These are phyloP conservation scores for Trichophyton equinum DNA, from an alignment of 2,329 filamentous ascomycete genomes.

Conservation along the genomic window DNA sequence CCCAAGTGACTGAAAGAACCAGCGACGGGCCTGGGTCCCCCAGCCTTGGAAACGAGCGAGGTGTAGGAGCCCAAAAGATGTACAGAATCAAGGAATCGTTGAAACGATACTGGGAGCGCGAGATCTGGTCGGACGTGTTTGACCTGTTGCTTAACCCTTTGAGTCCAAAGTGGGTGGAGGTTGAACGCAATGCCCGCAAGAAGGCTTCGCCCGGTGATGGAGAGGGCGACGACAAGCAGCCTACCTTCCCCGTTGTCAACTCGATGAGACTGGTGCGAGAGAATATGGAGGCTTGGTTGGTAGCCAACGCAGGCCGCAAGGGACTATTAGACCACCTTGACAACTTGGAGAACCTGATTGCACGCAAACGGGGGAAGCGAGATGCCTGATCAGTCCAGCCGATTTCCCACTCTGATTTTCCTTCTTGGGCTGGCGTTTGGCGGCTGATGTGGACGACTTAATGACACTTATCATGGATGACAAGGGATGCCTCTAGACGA, in stretches of 20 bases:
- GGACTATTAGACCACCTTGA: slow-evolving; percentile 44
- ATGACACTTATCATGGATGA: not conserved
- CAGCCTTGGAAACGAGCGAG: slow-evolving; percentile 11
- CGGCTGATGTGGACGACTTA: not conserved
- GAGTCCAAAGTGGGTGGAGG: slow-evolving; percentile 44
- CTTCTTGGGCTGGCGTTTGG: not conserved
- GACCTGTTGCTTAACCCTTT: slow-evolving; percentile 72
- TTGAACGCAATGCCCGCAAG: slow-evolving; percentile 36
- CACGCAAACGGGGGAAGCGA: slow-evolving; percentile 34
- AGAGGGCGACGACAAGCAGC: not conserved
- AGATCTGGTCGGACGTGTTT: slow-evolving; percentile 76
- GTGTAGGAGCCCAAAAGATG: slow-evolving; percentile 36
- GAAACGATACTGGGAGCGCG: slow-evolving; percentile 94
- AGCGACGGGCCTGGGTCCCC: slow-evolving; percentile 5
- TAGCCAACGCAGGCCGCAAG: slow-evolving; percentile 69
- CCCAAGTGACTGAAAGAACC: slow-evolving; percentile 26
- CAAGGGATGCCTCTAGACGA: not conserved
- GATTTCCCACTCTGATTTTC: not conserved
- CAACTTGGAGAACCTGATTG: slow-evolving; percentile 57
- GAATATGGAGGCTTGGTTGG: slow-evolving; percentile 74
- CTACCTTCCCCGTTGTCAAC: slow-evolving; percentile 47
- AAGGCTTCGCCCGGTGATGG: not conserved
- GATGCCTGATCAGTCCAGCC: not conserved
- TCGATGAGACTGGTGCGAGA: slow-evolving; percentile 58
- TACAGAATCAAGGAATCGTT: slow-evolving; percentile 72